A percentile compares a stretch with the other conserved stretches of the same genome.
Evolutionary conservation across 129 eudicot genomes (phyloP).

Genomic region (Lactuca sativa): DNA sequence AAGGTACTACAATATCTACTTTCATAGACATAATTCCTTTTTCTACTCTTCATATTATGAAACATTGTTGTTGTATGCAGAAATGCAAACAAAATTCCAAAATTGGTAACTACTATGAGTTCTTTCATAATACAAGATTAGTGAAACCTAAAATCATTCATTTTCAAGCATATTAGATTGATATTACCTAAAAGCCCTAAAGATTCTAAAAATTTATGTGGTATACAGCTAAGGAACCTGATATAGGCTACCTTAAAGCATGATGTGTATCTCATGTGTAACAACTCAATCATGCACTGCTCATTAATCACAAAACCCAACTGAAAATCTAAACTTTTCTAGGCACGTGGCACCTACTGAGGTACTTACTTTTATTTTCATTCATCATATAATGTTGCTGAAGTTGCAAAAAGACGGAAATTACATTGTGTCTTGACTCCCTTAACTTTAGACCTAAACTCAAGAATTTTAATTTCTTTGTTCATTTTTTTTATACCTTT

Average conservation of each 20-base stretch:
- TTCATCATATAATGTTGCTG: no score
- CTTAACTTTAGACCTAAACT: not conserved
- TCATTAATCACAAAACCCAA: constrained; percentile 48
- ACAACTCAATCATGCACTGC: constrained; percentile 61
- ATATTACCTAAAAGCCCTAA: not conserved
- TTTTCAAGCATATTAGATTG: constrained; percentile 63
- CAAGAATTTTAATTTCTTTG: not conserved
- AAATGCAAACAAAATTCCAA: constrained; percentile 60
- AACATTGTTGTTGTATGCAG: constrained; percentile 25
- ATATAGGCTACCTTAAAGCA: constrained; percentile 89
- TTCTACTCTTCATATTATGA: constrained; percentile 13
- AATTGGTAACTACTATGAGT: constrained; percentile 66
- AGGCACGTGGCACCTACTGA: constrained; percentile 71
- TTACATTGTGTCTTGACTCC: not conserved
- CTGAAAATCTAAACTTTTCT: constrained; percentile 62
- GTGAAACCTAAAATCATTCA: constrained; percentile 85
- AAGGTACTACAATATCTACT: not conserved
- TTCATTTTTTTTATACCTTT: not conserved
- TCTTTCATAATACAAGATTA: constrained; percentile 66
- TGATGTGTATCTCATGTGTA: constrained; percentile 74
- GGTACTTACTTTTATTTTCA: no score
- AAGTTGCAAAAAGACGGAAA: no score
- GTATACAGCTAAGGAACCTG: constrained; percentile 68
- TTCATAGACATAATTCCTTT: not conserved
- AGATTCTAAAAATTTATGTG: not conserved